Conservation (phyloP, 495 filamentous ascomycete genomes). For the Trichoderma orchidacearum region DNA sequence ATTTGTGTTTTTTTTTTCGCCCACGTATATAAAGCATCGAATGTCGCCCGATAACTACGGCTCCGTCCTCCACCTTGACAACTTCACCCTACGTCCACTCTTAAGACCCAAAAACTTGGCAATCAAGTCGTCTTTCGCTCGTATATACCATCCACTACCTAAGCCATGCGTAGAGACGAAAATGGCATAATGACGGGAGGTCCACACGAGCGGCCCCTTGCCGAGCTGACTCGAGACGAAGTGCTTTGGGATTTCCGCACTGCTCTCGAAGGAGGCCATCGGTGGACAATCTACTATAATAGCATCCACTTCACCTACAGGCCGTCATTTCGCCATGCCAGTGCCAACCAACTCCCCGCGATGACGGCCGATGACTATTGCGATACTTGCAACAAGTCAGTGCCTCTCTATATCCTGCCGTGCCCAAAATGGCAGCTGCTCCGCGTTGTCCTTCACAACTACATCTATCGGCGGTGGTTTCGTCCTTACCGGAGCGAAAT, state of each 20-base stretch:
- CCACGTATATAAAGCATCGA: too few relatives aligned
- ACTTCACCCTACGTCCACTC: too few relatives aligned
- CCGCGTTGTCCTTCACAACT: constrained; percentile 2
- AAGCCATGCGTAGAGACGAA: too few relatives aligned
- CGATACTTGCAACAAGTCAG: neutral
- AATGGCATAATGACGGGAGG: too few relatives aligned
- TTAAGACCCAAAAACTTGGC: too few relatives aligned
- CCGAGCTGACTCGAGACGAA: too few relatives aligned
- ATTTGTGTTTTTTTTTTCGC: too few relatives aligned
- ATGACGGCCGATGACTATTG: neutral
- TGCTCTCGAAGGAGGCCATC: neutral
- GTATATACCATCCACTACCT: too few relatives aligned
- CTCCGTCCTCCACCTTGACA: too few relatives aligned
- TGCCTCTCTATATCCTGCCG: neutral
- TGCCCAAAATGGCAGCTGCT: neutral
- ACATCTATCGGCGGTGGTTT: constrained; percentile 6
- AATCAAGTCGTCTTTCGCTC: too few relatives aligned
- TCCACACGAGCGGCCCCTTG: too few relatives aligned
- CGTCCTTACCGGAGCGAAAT: constrained; percentile 5
- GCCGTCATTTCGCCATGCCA: neutral
- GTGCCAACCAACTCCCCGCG: neutral
- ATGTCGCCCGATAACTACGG: too few relatives aligned
- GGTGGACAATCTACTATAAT: neutral
- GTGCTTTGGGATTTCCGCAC: neutral
- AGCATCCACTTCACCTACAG: neutral